phyloP scores from a whole-genome alignment of 257 asterid genomes.

The Handroanthus guayacan region DNA sequence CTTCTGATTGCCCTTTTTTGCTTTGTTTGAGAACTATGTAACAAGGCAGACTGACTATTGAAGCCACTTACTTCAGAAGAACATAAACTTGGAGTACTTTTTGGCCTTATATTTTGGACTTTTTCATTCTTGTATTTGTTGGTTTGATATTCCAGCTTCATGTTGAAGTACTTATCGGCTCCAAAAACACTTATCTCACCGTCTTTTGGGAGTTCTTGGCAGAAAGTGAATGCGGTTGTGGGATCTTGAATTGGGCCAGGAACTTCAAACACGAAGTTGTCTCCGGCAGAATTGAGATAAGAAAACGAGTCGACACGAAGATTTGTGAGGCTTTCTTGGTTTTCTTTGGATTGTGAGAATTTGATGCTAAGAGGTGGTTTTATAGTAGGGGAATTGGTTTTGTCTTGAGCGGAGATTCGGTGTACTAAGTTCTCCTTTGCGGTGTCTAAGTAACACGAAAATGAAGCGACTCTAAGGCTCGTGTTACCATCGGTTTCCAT shows the following conservation, averaged over 20 bases:
- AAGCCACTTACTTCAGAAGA: slow-evolving; percentile 67
- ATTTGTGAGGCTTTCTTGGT: slow-evolving; percentile 1
- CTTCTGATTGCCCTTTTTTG: slow-evolving; percentile 49
- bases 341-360: slow-evolving; percentile 18
- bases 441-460: slow-evolving; percentile 71
- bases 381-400: slow-evolving; percentile 31
- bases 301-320: slow-evolving; percentile 53
- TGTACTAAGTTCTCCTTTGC: slow-evolving; percentile 57
- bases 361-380: slow-evolving; percentile 47
- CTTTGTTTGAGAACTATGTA: slow-evolving; percentile 40
- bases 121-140: background rate
- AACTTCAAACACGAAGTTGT: slow-evolving; percentile 51
- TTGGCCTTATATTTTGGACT: slow-evolving; percentile 28
- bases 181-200: slow-evolving; percentile 72
- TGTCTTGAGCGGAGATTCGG: slow-evolving; percentile 53
- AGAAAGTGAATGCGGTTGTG: slow-evolving; percentile 48
- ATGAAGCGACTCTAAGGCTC: slow-evolving; percentile 79
- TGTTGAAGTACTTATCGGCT: slow-evolving; percentile 87
- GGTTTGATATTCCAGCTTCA: slow-evolving; percentile 53
- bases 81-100: slow-evolving; percentile 49
- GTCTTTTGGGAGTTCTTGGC: slow-evolving; percentile 47
- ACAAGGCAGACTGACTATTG: slow-evolving; percentile 57
- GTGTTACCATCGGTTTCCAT: slow-evolving; percentile 66
- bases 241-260: slow-evolving; percentile 56
- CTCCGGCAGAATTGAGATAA: slow-evolving; percentile 45